Evolutionary conservation across 257 asterid species (phyloP), one percentile per base, ranked within the genome.

Genomic region (Solanum paucissectum): DNA sequence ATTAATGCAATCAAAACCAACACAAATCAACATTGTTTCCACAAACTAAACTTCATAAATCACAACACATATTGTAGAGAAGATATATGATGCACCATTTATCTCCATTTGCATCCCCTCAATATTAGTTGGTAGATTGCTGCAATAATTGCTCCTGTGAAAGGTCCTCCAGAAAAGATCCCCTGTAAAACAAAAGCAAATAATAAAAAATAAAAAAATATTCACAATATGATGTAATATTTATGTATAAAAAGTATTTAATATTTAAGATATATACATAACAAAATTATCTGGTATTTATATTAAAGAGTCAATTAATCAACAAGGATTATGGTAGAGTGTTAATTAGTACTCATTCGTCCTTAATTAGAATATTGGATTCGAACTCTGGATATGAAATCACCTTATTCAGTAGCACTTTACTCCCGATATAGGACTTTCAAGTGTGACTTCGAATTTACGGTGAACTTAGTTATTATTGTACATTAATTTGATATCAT

Each of bases 401-500:
- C 32, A n/a, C 32, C 14, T 62, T 62, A 25, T 9, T 62, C 64
- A 6, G 9, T 18, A 2, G 6, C 3, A 3, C 71, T 9, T 60
- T 21, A 8, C 2, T 60, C 12, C 5, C 12, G 0, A 21, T 1
- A 33, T 25, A 2, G 4, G 18, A 64, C 72, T 64, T 66, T 66
- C 9, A 32, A 12, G 4, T 1, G 0, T 0, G 36, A 66, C 7
- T 25, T 2, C 0, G 0, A 64, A 66, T 66, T 52, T 52, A 52
- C 9, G 0, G 0, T 52, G 21, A 52, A 52, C 0, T 52, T 52
- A 16, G 4, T 52, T 52, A 52, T 52, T 52, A 23, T 52, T 52
- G 60, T 52, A 0, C 23, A 52, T 52, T 52, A 52, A 52, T 68
- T 68, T 27, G 21, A 68, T 0, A 68, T 62, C 1, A 14, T 29